These are phyloP conservation scores for Acer saccharum DNA, from an alignment of 345 rosid species.

Conservation along the genomic window DNA sequence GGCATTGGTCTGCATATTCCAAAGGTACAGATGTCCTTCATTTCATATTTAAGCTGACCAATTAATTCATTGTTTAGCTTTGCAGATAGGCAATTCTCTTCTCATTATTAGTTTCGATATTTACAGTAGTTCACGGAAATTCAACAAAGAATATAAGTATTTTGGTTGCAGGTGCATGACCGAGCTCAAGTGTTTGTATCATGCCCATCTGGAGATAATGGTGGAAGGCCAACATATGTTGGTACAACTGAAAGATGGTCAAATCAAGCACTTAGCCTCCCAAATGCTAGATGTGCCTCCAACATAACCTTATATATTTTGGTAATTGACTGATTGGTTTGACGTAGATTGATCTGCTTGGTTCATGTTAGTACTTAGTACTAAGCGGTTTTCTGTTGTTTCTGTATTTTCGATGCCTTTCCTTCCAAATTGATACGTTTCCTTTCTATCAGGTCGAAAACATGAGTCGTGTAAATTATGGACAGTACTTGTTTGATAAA, in stretches of 20 bases:
- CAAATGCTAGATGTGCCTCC: conserved; percentile 51
- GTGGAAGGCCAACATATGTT: conserved; percentile 44
- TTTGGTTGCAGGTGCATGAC: conserved; percentile 74
- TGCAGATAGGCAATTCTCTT: neutral
- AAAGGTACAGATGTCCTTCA: conserved; percentile 50
- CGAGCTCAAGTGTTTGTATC: conserved; percentile 81
- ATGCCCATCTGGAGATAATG: conserved; percentile 47
- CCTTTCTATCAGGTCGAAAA: conserved; percentile 76
- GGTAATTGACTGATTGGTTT: conserved; percentile 37
- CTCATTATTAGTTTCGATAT: neutral
- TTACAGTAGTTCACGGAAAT: conserved; percentile 5
- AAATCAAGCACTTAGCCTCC: conserved; percentile 58
- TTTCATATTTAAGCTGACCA: conserved; percentile 8
- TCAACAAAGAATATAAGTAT: conserved; percentile 2
- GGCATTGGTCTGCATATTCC: conserved; percentile 59
- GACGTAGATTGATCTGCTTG: neutral
- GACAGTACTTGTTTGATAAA: conserved; percentile 69
- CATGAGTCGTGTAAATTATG: conserved; percentile 92
- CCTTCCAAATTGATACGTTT: neutral
- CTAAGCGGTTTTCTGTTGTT: neutral
- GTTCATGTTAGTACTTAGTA: neutral
- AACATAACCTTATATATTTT: conserved; percentile 63
- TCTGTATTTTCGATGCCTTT: neutral
- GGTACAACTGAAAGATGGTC: conserved; percentile 82
- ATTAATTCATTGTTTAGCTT: conserved; percentile 1